Conservation (phyloP, 805 yeast genomes). For the Wickerhamomyces tratensis region DNA sequence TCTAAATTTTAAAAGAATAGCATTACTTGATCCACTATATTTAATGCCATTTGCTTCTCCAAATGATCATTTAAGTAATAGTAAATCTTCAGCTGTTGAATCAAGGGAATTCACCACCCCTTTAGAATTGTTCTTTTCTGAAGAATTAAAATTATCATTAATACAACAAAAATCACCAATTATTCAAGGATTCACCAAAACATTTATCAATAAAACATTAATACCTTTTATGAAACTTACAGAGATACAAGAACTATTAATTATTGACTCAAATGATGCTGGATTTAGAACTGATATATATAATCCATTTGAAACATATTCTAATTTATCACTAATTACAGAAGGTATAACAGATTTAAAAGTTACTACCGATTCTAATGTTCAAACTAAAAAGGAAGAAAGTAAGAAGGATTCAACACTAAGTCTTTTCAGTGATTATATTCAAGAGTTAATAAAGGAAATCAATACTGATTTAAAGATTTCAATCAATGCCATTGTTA, state of each 20-base stretch:
- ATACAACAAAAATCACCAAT: constrained; percentile 81
- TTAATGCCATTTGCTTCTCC: constrained; percentile 85
- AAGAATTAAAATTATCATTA: constrained; percentile 34
- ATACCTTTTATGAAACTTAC: constrained; percentile 36
- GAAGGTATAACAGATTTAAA: constrained; percentile 8
- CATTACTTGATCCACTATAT: constrained; percentile 45
- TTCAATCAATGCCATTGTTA: constrained; percentile 32
- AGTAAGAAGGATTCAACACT: too few species aligned
- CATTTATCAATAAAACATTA: constrained; percentile 43
- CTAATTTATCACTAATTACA: too few species aligned
- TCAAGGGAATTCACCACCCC: constrained; percentile 37
- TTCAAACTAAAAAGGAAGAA: too few species aligned
- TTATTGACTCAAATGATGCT: constrained; percentile 69
- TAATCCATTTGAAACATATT: constrained; percentile 9
- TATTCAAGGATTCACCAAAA: constrained; percentile 47
- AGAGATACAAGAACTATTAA: constrained; percentile 35
- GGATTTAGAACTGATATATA: constrained; percentile 27
- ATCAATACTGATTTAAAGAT: constrained; percentile 6
- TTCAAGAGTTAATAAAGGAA: constrained; percentile 4
- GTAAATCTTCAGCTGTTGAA: constrained; percentile 7
- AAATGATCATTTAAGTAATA: constrained; percentile 34
- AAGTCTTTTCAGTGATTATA: constrained; percentile 5
- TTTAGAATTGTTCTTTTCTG: constrained; percentile 51
- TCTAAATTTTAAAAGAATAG: constrained; percentile 40
- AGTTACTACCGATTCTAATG: too few species aligned